Base-by-base conservation (phyloP, 768 basidiomycete genomes). In the Tricholoma terreum region DNA sequence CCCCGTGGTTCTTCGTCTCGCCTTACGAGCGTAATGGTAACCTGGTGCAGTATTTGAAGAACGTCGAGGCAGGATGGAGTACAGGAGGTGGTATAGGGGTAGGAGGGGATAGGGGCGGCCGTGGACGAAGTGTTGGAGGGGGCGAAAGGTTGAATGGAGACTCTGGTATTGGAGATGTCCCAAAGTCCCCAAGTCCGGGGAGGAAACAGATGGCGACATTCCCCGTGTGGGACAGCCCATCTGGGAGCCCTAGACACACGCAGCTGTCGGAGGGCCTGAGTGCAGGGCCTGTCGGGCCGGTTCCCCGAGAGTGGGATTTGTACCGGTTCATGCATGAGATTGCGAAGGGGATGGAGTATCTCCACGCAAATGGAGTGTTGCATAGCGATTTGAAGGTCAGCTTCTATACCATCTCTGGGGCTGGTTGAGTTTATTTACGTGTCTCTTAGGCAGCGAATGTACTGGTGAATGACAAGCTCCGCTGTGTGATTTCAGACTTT, bases 371-470 rank as follows among this genome's bases (percentile, higher is more conserved):
- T 57, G 85, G 80, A 3, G 81, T 92, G 3, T 65, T 91, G 59
- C 92, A 94, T 65, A 91, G 90, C 1, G 89, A 92, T 70, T 75
- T 94, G 50, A 93, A 92, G 79, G 90, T 87, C 33, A 53, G 75
- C 65, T 10, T 42, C 30, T 31, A 22, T 46, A 38, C 30, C 49
- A 27, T 21, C 55, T 24, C n/a, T 10, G 12, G 49, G 54, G 22
- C 8, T 10, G 38, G 8, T n/a, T 33, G 51, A 30, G 14, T 9
- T 40, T 31, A 38, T 57, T 35, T 27, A 34, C 9, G 22, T 52
- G 15, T 40, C 38, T 48, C 42, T 6, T 45, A 82, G 87, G 88
- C 82, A 2, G 78, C 86, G 2, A 94, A 94, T 65, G 81, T 93
- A 14, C 80, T 94, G 2, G 83, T 94, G 12, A 83, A 87, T 61